phyloP scores from a whole-genome alignment of 2,329 filamentous ascomycete genomes.

The Grosmannia penicillata region DNA sequence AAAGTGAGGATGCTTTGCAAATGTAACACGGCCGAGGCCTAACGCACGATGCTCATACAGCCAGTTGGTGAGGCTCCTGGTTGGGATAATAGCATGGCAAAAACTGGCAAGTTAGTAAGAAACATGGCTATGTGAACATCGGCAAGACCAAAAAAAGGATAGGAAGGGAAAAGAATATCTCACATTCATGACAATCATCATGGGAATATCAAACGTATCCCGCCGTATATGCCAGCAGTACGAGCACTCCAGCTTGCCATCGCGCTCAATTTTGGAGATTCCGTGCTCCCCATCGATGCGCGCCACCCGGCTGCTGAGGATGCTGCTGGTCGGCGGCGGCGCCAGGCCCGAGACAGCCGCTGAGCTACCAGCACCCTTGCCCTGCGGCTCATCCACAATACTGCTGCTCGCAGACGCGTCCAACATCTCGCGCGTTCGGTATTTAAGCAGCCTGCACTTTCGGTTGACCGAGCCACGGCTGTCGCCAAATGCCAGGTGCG shows the following conservation, averaged over 20 bases:
- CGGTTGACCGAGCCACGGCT: constrained; percentile 73
- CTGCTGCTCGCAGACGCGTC: constrained; percentile 15
- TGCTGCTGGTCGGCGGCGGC: constrained; percentile 21
- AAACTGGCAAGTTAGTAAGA: constrained; percentile 25
- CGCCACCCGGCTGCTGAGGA: constrained; percentile 44
- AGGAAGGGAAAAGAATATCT: constrained; percentile 34
- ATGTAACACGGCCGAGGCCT: too few relatives aligned
- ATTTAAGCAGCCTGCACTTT: constrained; percentile 78
- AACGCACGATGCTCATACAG: too few relatives aligned
- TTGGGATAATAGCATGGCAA: constrained; percentile 44
- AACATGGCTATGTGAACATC: neutral
- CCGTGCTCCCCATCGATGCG: constrained; percentile 59
- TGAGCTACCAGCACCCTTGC: neutral
- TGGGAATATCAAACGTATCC: constrained; percentile 95
- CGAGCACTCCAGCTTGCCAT: constrained; percentile 86
- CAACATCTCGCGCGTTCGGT: constrained; percentile 55
- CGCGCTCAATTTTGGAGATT: constrained; percentile 68
- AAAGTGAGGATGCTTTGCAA: neutral
- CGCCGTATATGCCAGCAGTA: constrained; percentile 96
- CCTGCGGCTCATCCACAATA: neutral
- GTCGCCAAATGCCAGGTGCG: constrained; percentile 82
- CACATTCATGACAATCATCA: constrained; percentile 97
- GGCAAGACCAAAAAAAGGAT: neutral
- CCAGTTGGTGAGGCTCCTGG: constrained; percentile 39
- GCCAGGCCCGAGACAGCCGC: neutral